Evolutionary conservation across 2,329 filamentous ascomycete genomes (phyloP).

Genomic region (Penicillium sp.): DNA sequence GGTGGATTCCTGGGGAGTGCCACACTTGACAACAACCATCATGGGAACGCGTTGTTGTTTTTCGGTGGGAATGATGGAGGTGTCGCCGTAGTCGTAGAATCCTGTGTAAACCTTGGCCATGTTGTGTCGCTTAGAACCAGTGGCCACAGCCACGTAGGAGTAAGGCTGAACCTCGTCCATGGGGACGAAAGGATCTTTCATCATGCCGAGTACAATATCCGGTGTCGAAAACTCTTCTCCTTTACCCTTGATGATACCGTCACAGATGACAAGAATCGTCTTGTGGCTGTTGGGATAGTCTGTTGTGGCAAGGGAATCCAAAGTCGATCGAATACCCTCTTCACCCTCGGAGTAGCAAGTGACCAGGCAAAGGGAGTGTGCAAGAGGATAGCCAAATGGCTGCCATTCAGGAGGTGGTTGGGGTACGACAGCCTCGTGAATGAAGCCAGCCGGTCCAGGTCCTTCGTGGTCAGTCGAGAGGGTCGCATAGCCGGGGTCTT

Average conservation of each 20-base stretch:
- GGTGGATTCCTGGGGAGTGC: slow-evolving; percentile 80
- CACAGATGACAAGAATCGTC: slow-evolving; percentile 91
- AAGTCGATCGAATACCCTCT: slow-evolving; percentile 85
- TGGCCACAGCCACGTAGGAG: slow-evolving; percentile 95
- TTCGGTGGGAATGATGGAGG: slow-evolving; percentile 75
- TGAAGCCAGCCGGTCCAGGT: slow-evolving; percentile 86
- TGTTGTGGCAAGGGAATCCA: slow-evolving; percentile 95
- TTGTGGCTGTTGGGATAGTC: slow-evolving; percentile 99
- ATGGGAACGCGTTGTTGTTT: slow-evolving; percentile 97
- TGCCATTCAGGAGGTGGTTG: slow-evolving; percentile 97
- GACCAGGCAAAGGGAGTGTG: slow-evolving; percentile 89
- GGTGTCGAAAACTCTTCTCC: slow-evolving; percentile 86
- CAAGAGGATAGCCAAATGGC: slow-evolving; percentile 92
- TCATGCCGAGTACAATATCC: slow-evolving; percentile 87
- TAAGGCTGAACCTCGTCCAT: slow-evolving; percentile 83
- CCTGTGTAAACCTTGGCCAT: slow-evolving; percentile 99
- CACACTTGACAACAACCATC: slow-evolving; percentile 95
- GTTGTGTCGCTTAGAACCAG: slow-evolving; percentile 95
- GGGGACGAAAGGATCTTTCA: slow-evolving; percentile 82
- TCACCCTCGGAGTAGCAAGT: slow-evolving; percentile 97
- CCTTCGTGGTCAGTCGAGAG: slow-evolving; percentile 65
- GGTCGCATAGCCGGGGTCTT: slow-evolving; percentile 55
- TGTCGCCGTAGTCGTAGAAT: slow-evolving; percentile 92
- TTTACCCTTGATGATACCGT: slow-evolving; percentile 95
- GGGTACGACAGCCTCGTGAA: slow-evolving; percentile 92